Evolutionary conservation across 495 filamentous ascomycete species (phyloP).

Genomic region (Immersiella caudata): DNA sequence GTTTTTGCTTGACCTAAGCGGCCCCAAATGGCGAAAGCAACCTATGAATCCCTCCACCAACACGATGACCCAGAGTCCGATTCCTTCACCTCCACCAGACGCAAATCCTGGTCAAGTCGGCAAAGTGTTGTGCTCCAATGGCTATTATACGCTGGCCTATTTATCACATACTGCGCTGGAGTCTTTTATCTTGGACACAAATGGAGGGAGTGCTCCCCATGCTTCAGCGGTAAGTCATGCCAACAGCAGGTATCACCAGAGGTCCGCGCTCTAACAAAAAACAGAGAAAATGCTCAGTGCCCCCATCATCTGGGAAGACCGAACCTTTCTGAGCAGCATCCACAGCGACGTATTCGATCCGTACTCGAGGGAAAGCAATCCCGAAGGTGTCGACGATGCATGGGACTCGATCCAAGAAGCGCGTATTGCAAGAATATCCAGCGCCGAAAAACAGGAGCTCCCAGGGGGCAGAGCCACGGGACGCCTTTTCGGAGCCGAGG

Average conservation of each 20-base stretch:
- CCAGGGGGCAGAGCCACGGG: neutral
- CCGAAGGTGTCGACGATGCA: neutral
- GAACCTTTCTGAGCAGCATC: neutral
- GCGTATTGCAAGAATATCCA: neutral
- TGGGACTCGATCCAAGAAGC: neutral
- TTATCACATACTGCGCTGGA: neutral
- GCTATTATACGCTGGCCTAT: neutral
- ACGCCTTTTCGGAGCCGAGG: neutral
- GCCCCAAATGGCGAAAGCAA: neutral
- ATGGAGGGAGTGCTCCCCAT: neutral
- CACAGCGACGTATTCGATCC: neutral
- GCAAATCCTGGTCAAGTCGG: too few species aligned
- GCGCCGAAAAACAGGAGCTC: neutral
- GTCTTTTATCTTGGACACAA: neutral
- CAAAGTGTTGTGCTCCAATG: neutral
- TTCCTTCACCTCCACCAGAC: neutral
- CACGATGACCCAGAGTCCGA: neutral
- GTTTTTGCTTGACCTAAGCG: neutral
- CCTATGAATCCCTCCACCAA: neutral
- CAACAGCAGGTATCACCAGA: neutral
- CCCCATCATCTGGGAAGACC: slow-evolving; percentile 3
- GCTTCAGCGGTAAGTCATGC: neutral
- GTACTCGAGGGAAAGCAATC: neutral
- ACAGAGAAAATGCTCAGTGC: slow-evolving; percentile 2
- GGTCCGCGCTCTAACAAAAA: neutral